Percentiles rank a stretch among this genome's conserved stretches.
Conservation (phyloP, 306 rosid genomes). For the Fagus crenata region DNA sequence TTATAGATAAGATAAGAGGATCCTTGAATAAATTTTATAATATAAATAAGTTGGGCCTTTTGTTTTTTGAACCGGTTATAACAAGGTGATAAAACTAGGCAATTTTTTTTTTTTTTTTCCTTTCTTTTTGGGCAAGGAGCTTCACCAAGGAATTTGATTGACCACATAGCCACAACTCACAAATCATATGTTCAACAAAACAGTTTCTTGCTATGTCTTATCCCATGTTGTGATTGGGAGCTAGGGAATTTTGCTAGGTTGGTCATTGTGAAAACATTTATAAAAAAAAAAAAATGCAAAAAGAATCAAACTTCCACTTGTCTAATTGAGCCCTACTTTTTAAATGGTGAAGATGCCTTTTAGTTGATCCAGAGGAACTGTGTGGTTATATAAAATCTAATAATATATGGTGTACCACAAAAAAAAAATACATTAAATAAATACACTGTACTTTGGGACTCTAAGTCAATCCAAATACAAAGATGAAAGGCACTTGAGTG, state of each 20-base stretch:
- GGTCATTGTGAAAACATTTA: too few relatives aligned
- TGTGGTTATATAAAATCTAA: background rate
- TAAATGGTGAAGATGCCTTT: background rate
- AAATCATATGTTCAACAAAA: too few relatives aligned
- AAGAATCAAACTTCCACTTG: background rate
- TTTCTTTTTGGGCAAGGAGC: too few relatives aligned
- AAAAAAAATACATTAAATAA: background rate
- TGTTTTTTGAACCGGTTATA: slow-evolving; percentile 4
- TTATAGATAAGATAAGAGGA: slow-evolving; percentile 47
- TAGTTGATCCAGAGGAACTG: background rate
- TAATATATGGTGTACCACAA: background rate
- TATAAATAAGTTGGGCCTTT: slow-evolving; percentile 13
- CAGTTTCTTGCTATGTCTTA: too few relatives aligned
- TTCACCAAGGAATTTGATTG: too few relatives aligned
- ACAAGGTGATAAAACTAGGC: too few relatives aligned
- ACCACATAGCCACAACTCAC: too few relatives aligned
- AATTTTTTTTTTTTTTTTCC: too few relatives aligned
- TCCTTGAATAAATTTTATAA: slow-evolving; percentile 25
- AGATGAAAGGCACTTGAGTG: slow-evolving; percentile 42
- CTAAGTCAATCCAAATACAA: slow-evolving; percentile 32
- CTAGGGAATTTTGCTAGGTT: too few relatives aligned
- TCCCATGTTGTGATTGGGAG: too few relatives aligned
- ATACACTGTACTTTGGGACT: slow-evolving; percentile 17
- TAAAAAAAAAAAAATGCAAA: too few relatives aligned
- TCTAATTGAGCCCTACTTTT: background rate